phyloP scores from a whole-genome alignment of 192 early-diverging fungal genomes.

The Coemansia sp. region DNA sequence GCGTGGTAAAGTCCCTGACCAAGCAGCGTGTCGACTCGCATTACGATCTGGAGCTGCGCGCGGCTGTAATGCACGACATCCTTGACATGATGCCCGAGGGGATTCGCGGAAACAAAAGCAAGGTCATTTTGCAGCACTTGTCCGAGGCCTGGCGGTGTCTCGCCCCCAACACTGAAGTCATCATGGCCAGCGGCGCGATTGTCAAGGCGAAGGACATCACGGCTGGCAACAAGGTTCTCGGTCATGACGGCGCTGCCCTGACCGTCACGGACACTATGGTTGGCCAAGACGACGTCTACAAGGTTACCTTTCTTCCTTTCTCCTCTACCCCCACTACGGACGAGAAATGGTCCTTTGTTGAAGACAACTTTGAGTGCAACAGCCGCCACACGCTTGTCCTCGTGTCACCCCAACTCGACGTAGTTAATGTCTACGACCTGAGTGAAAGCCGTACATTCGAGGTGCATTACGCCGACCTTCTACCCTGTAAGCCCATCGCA shows the following conservation, averaged over 20 bases:
- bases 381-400: conserved; percentile 29
- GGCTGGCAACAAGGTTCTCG: conserved; percentile 19
- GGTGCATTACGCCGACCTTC: conserved; percentile 27
- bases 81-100: conserved; percentile 99
- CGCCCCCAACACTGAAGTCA: conserved; percentile 25
- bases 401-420: conserved; percentile 11
- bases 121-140: conserved; percentile 94
- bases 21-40: conserved; percentile 99
- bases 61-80: conserved; percentile 98
- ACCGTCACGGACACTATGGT: conserved; percentile 17
- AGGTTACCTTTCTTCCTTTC: conserved; percentile 12
- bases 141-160: conserved; percentile 88
- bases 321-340: background rate
- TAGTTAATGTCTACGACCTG: conserved; percentile 8
- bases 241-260: conserved; percentile 15
- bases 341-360: background rate
- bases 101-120: conserved; percentile 93
- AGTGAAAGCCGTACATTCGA: background rate
- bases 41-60: conserved; percentile 96
- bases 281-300: conserved; percentile 25
- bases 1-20: conserved; percentile 96
- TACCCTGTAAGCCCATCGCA: conserved; percentile 13
- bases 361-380: conserved; percentile 30
- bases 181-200: conserved; percentile 25
- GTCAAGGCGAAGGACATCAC: conserved; percentile 11